Conservation (phyloP, 345 rosid genomes). For the Acer yangbiense region DNA sequence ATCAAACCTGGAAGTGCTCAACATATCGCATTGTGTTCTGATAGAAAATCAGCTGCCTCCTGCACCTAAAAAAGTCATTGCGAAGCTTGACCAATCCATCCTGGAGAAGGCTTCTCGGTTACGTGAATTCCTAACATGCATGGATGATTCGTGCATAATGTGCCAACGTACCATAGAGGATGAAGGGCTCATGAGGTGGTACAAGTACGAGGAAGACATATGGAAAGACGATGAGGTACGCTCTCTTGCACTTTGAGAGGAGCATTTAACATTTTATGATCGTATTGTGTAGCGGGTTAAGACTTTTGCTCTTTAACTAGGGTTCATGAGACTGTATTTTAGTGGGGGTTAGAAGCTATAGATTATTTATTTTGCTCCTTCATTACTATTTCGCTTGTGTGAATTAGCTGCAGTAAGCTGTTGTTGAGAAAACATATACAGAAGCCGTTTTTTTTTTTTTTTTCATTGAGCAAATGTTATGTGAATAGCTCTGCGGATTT, state of each 20-base stretch:
- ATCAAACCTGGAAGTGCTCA: constrained; percentile 63
- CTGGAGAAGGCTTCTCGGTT: constrained; percentile 54
- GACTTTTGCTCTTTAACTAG: constrained; percentile 1
- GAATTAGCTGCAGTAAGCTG: background rate
- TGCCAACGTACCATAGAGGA: constrained; percentile 67
- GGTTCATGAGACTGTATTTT: background rate
- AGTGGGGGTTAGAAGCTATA: background rate
- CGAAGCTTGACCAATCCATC: constrained; percentile 51
- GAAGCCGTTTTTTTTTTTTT: background rate
- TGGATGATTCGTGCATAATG: constrained; percentile 63
- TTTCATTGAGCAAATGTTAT: background rate
- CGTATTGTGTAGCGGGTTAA: background rate
- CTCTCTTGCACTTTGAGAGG: constrained; percentile 54
- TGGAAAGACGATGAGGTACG: constrained; percentile 78
- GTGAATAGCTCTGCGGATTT: constrained; percentile 1
- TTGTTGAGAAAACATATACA: constrained; percentile 1
- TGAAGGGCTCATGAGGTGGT: constrained; percentile 89
- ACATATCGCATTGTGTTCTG: constrained; percentile 76
- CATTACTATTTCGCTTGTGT: background rate
- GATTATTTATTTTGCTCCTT: background rate
- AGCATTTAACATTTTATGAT: constrained; percentile 15
- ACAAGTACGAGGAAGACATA: constrained; percentile 74
- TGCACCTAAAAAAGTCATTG: constrained; percentile 39
- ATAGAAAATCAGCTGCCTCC: constrained; percentile 48
- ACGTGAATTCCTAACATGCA: constrained; percentile 61